A percentile compares a stretch with the other conserved stretches of the same genome.
These are phyloP conservation scores for Pseudogymnoascus sp. DNA, from an alignment of 2,329 filamentous ascomycete genomes.

Conservation along the genomic window DNA sequence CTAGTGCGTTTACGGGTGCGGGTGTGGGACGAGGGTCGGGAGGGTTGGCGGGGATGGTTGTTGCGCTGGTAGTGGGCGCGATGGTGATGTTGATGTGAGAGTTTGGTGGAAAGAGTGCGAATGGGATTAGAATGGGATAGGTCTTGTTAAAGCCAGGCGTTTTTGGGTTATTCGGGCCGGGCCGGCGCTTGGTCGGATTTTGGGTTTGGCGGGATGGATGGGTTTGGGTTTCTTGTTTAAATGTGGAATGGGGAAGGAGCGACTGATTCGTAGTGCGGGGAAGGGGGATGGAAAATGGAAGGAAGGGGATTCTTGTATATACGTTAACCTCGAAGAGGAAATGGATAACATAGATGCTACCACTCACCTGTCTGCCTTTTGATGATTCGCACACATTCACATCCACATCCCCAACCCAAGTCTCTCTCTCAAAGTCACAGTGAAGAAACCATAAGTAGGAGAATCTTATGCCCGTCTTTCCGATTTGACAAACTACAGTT, in stretches of 20 bases:
- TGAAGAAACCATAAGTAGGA: not conserved
- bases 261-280: not conserved
- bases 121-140: not conserved
- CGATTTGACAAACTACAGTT: too few relatives aligned
- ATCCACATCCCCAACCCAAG: too few relatives aligned
- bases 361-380: not conserved
- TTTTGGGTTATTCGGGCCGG: not conserved
- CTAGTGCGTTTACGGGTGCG: conserved; percentile 24
- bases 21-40: not conserved
- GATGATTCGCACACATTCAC: not conserved
- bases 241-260: not conserved
- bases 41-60: not conserved
- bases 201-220: not conserved
- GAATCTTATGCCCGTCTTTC: too few relatives aligned
- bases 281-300: not conserved
- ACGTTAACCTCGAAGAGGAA: not conserved
- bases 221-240: not conserved
- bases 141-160: not conserved
- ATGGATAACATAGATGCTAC: not conserved
- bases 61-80: not conserved
- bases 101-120: not conserved
- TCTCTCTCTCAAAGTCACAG: not conserved
- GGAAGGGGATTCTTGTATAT: not conserved
- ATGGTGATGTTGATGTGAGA: not conserved
- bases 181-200: not conserved